Conservation (phyloP, 2,329 filamentous ascomycete genomes). For the Cryphonectria parasitica region DNA sequence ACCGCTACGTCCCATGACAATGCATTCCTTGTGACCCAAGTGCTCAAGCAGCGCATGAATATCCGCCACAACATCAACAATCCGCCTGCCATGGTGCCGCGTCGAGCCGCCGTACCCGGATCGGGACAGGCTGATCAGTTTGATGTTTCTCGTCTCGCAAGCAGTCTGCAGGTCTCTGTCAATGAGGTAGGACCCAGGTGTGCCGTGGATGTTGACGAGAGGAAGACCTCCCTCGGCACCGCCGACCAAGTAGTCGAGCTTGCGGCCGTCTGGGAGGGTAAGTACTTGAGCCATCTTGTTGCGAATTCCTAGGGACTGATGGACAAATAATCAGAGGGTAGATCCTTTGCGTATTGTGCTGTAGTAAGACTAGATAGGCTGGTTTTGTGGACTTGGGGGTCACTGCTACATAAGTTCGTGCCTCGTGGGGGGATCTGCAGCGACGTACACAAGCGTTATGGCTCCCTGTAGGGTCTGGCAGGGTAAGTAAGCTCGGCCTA, state of each 20-base stretch:
- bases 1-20: conserved; percentile 24
- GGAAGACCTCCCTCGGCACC: conserved; percentile 23
- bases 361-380: not conserved
- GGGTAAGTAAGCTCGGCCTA: not conserved
- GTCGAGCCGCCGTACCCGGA: conserved; percentile 26
- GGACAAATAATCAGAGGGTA: not conserved
- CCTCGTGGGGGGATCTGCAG: not conserved
- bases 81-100: conserved; percentile 14
- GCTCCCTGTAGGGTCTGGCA: too few relatives aligned
- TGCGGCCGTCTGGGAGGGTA: conserved; percentile 24
- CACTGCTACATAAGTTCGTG: not conserved
- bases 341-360: not conserved
- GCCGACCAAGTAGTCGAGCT: conserved; percentile 22
- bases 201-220: conserved; percentile 23
- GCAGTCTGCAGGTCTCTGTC: conserved; percentile 4
- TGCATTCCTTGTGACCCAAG: conserved; percentile 23
- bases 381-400: too few relatives aligned
- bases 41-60: conserved; percentile 25
- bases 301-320: not conserved
- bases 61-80: conserved; percentile 21
- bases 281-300: conserved; percentile 18
- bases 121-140: conserved; percentile 23
- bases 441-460: not conserved
- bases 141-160: conserved; percentile 21
- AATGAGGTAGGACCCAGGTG: conserved; percentile 22